phyloP scores from a whole-genome alignment of 306 rosid genomes.

The Trifolium subterraneum region DNA sequence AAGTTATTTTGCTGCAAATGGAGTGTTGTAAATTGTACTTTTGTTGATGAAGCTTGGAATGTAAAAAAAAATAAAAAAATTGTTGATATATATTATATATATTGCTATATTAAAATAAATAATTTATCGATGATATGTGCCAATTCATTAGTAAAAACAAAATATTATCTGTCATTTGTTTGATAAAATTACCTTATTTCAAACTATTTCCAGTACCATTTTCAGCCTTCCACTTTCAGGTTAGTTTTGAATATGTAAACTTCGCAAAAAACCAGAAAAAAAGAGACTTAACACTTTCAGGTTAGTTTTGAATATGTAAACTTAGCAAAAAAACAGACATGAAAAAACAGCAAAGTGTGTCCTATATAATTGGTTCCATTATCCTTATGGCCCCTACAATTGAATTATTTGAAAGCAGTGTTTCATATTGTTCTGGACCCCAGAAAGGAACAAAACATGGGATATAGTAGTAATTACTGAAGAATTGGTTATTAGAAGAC shows the following conservation, averaged over 20 bases:
- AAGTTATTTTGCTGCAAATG: constrained; percentile 43
- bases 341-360: constrained; percentile 16
- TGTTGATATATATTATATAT: constrained; percentile 31
- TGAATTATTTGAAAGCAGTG: constrained; percentile 38
- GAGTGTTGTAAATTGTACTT: constrained; percentile 51
- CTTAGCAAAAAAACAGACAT: not conserved
- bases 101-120: not conserved
- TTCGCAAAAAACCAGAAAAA: no score
- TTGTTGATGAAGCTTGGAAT: constrained; percentile 50
- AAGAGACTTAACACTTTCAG: no score
- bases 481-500: constrained; percentile 3
- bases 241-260: not conserved
- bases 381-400: constrained; percentile 10
- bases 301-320: not conserved
- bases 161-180: not conserved
- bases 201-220: constrained; percentile 9
- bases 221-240: constrained; percentile 7
- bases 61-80: constrained; percentile 48
- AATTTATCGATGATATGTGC: not conserved
- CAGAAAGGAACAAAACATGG: constrained; percentile 37
- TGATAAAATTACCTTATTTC: no score
- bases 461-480: not conserved
- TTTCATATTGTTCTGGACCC: constrained; percentile 17
- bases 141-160: not conserved
- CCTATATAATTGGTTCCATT: constrained; percentile 14